Conservation (phyloP, 148 eudicot genomes). For the Cornus controversa region DNA sequence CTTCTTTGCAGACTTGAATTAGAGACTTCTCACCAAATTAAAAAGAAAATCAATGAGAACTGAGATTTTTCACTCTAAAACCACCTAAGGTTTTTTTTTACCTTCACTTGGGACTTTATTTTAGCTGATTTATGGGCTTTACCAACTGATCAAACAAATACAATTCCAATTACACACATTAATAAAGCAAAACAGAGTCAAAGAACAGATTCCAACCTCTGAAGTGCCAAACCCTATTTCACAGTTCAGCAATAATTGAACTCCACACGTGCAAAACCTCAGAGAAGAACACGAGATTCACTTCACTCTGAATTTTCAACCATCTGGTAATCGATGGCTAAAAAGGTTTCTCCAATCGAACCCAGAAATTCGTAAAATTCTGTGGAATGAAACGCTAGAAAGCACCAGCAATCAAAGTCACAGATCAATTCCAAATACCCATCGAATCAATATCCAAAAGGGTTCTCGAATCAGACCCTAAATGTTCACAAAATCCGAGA, state of each 20-base stretch:
- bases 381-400: not conserved
- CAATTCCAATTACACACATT: not conserved
- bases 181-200: not conserved
- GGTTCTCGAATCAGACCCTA: not conserved
- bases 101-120: not conserved
- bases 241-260: not conserved
- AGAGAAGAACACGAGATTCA: not conserved
- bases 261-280: not conserved
- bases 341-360: not conserved
- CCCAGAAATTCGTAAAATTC: not conserved
- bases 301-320: not conserved
- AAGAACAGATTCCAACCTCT: not conserved
- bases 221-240: not conserved
- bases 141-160: not conserved
- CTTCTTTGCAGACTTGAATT: not conserved
- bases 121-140: not conserved
- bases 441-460: not conserved
- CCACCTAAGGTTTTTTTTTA: not conserved
- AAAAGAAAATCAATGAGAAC: not conserved
- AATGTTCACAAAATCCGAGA: not conserved
- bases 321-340: not conserved
- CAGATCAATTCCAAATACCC: not conserved
- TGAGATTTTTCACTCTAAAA: not conserved
- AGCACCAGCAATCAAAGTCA: not conserved
- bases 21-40: not conserved